phyloP scores from a whole-genome alignment of 1,139 yeast genomes.

The Geotrichum bryndzae region DNA sequence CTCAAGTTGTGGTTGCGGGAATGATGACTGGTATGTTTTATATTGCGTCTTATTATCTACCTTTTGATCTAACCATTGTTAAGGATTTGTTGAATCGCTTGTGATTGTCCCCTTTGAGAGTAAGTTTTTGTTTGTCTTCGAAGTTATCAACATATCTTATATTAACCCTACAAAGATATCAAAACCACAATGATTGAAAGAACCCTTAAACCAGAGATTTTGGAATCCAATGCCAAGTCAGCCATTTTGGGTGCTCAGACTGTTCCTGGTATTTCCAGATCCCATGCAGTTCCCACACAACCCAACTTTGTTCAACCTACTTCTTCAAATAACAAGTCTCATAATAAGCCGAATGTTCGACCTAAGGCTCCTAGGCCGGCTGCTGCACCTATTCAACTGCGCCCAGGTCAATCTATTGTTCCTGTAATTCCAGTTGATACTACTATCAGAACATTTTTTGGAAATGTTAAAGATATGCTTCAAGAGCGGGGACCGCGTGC shows the following conservation, averaged over 20 bases:
- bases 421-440: constrained; percentile 21
- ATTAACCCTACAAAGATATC: constrained; percentile 36
- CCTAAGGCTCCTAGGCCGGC: constrained; percentile 19
- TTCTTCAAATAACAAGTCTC: constrained; percentile 1
- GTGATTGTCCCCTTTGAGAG: constrained; percentile 88
- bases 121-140: constrained; percentile 12
- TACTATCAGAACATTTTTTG: constrained; percentile 24
- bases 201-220: constrained; percentile 13
- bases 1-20: constrained; percentile 59
- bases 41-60: not conserved
- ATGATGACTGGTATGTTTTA: constrained; percentile 57
- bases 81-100: constrained; percentile 57
- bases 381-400: constrained; percentile 4
- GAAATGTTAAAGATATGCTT: constrained; percentile 48
- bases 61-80: constrained; percentile 6
- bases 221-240: constrained; percentile 11
- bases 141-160: not conserved
- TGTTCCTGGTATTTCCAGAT: not conserved
- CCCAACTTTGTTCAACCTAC: constrained; percentile 1
- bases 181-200: constrained; percentile 78
- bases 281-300: not conserved
- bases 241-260: constrained; percentile 9
- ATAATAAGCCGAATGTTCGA: constrained; percentile 14
- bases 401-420: constrained; percentile 12
- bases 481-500: constrained; percentile 69